These are phyloP conservation scores for Aristolochia contorta DNA, from an alignment of 164 flowering plant genomes.

Conservation along the genomic window DNA sequence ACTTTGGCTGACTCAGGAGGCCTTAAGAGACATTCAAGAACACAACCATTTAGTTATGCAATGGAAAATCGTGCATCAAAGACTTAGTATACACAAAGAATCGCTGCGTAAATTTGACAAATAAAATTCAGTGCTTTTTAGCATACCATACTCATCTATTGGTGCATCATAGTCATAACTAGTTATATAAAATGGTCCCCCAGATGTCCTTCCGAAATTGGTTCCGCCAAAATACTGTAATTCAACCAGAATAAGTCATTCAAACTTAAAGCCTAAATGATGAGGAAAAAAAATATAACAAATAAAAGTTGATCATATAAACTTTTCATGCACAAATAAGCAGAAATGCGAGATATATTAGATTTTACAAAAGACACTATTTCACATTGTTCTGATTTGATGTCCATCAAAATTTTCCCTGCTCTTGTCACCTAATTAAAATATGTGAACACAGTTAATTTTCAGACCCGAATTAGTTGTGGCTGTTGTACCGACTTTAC, in stretches of 20 bases:
- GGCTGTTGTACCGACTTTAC: slow-evolving; percentile 21
- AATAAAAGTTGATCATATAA: no score
- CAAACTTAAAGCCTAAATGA: no score
- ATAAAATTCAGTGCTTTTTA: background rate
- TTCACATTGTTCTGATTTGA: background rate
- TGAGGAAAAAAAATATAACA: no score
- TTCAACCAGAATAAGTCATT: background rate
- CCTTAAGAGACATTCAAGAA: slow-evolving; percentile 29
- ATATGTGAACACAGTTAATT: background rate
- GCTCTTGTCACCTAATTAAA: background rate
- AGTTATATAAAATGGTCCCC: slow-evolving; percentile 80
- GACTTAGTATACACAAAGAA: background rate
- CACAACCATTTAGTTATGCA: slow-evolving; percentile 1
- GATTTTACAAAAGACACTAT: background rate
- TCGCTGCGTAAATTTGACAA: background rate
- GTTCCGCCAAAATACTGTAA: slow-evolving; percentile 92
- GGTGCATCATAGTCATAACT: slow-evolving; percentile 99
- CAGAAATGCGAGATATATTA: background rate
- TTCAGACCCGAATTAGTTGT: background rate
- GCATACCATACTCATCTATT: slow-evolving; percentile 89
- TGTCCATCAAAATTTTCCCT: background rate
- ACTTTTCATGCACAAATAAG: background rate
- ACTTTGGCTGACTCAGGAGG: slow-evolving; percentile 76
- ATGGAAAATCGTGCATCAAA: background rate
- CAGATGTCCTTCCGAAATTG: slow-evolving; percentile 85